Conservation (phyloP, 1,139 yeast species). For the Geotrichum bryndzae region DNA sequence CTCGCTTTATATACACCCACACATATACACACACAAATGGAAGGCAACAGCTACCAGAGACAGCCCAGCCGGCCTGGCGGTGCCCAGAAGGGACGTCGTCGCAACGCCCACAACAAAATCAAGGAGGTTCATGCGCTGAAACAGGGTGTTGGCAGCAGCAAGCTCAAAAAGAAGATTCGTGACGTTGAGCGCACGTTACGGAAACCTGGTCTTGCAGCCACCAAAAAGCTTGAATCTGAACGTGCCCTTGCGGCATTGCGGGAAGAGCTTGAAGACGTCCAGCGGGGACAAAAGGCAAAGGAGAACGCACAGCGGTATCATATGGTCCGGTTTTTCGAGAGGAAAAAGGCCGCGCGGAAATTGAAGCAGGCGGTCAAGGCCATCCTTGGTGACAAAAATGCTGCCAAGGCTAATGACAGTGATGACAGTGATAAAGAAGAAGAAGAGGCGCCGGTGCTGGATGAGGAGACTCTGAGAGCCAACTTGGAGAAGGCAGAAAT, state of each 20-base stretch:
- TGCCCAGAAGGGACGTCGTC: background rate
- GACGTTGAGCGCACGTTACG: slow-evolving; percentile 67
- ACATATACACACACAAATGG: background rate
- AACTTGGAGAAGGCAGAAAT: slow-evolving; percentile 50
- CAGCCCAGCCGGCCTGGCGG: background rate
- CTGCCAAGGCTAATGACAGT: slow-evolving; percentile 29
- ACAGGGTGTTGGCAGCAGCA: slow-evolving; percentile 19
- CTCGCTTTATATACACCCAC: background rate
- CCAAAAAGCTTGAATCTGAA: slow-evolving; percentile 73
- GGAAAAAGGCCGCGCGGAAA: slow-evolving; percentile 75
- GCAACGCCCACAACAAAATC: background rate
- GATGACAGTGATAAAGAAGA: slow-evolving; percentile 29
- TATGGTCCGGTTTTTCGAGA: slow-evolving; percentile 89
- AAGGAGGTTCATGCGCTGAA: slow-evolving; percentile 13
- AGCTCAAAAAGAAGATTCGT: slow-evolving; percentile 74
- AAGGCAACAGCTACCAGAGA: background rate
- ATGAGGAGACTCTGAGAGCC: slow-evolving; percentile 18
- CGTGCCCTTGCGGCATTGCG: slow-evolving; percentile 73
- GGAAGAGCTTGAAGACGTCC: slow-evolving; percentile 56
- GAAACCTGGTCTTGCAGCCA: slow-evolving; percentile 52
- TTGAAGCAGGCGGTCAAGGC: slow-evolving; percentile 59
- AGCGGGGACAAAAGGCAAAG: slow-evolving; percentile 47
- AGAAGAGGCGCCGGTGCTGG: slow-evolving; percentile 37
- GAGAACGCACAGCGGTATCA: slow-evolving; percentile 75
- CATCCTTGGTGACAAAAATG: slow-evolving; percentile 33